phyloP scores from a whole-genome alignment of 2,329 filamentous ascomycete genomes.

The Volutella citrinella region DNA sequence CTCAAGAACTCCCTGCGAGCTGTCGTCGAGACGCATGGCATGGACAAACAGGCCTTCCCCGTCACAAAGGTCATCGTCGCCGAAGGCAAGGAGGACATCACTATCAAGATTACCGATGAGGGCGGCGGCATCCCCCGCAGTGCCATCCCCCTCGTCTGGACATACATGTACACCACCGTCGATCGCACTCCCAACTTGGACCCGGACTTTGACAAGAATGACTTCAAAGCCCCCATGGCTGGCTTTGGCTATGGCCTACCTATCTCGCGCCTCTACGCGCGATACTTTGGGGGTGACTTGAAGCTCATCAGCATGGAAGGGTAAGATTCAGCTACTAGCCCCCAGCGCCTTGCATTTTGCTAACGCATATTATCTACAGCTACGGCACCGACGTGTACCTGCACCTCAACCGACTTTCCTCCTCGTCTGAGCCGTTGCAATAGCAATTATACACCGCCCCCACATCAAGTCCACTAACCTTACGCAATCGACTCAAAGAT shows the following conservation, averaged over 20 bases:
- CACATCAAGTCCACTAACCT: constrained; percentile 31
- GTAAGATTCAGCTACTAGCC: constrained; percentile 49
- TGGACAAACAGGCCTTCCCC: constrained; percentile 93
- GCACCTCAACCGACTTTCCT: constrained; percentile 92
- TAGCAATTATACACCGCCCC: constrained; percentile 67
- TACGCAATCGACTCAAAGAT: constrained; percentile 66
- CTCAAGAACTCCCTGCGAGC: constrained; percentile 97
- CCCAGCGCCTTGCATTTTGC: constrained; percentile 5
- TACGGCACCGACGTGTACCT: constrained; percentile 99
- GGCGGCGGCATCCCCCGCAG: constrained; percentile 92
- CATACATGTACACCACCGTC: constrained; percentile 99
- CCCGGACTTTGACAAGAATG: constrained; percentile 96
- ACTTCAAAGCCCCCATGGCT: constrained; percentile 99
- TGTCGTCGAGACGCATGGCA: constrained; percentile 91
- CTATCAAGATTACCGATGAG: constrained; percentile 96
- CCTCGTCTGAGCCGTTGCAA: constrained; percentile 94
- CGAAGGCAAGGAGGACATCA: constrained; percentile 97
- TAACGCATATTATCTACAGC: constrained; percentile 47
- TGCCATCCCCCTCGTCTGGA: constrained; percentile 97
- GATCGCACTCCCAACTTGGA: constrained; percentile 93
- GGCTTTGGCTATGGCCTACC: constrained; percentile 97
- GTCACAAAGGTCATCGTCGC: constrained; percentile 97
- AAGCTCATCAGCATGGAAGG: constrained; percentile 99
- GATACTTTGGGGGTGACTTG: constrained; percentile 95
- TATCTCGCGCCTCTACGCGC: constrained; percentile 88